Evolutionary conservation across 495 filamentous ascomycete genomes (phyloP).

Genomic region (Neurospora sp.): DNA sequence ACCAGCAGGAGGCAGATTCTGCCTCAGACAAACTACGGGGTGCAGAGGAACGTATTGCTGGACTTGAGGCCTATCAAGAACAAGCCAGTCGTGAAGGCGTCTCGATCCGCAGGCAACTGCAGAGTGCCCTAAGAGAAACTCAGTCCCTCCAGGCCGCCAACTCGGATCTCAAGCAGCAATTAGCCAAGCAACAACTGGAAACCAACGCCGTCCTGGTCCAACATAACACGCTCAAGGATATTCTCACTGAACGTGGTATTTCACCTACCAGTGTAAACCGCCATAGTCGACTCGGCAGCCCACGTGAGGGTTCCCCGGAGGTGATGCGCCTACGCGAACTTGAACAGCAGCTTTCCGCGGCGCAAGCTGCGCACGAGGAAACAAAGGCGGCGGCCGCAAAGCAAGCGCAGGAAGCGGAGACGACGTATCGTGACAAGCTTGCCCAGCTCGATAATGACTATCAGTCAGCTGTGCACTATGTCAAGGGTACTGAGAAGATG

Average conservation of each 20-base stretch:
- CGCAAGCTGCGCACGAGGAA: conserved; percentile 71
- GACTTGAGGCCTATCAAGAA: conserved; percentile 92
- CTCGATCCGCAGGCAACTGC: conserved; percentile 77
- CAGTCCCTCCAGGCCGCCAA: conserved; percentile 67
- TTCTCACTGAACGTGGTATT: conserved; percentile 78
- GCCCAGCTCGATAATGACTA: conserved; percentile 92
- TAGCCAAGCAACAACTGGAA: conserved; percentile 78
- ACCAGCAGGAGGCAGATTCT: conserved; percentile 79
- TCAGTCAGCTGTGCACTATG: conserved; percentile 98
- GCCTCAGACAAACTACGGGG: conserved; percentile 81
- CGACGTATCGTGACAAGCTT: conserved; percentile 81
- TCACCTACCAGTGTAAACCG: conserved; percentile 48
- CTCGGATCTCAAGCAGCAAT: conserved; percentile 63
- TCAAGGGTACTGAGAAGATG: conserved; percentile 98
- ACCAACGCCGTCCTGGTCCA: conserved; percentile 84
- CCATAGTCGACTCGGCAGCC: conserved; percentile 34
- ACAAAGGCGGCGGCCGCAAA: conserved; percentile 62
- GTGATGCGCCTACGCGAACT: conserved; percentile 66
- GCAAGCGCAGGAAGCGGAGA: conserved; percentile 73
- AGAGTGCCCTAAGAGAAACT: conserved; percentile 67
- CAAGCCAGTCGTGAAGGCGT: conserved; percentile 90
- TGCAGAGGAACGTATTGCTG: conserved; percentile 92
- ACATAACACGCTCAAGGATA: conserved; percentile 81
- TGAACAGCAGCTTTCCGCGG: conserved; percentile 77
- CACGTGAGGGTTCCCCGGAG: conserved; percentile 72